Conservation (phyloP, 2,329 filamentous ascomycete genomes). For the Plectosphaerella cucumerina region DNA sequence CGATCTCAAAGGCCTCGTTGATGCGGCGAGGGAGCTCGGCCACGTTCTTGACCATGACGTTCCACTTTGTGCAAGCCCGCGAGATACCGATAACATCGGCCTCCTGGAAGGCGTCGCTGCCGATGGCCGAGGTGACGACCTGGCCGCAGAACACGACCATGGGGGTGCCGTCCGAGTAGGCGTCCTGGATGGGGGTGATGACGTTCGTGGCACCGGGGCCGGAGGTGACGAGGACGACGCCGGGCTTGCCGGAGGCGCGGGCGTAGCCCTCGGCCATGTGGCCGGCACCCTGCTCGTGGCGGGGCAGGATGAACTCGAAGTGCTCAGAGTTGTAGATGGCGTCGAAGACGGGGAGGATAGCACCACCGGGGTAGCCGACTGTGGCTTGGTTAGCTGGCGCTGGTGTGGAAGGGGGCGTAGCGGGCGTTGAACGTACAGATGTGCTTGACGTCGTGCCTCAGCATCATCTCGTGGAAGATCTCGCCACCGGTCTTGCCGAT, state of each 20-base stretch:
- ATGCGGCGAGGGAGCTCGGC: slow-evolving; percentile 90
- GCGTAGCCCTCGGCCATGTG: slow-evolving; percentile 99
- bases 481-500: slow-evolving; percentile 93
- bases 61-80: slow-evolving; percentile 96
- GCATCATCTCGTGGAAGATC: slow-evolving; percentile 99
- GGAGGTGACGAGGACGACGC: slow-evolving; percentile 94
- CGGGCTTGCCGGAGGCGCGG: slow-evolving; percentile 86
- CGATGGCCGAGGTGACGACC: slow-evolving; percentile 85
- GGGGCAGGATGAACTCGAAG: slow-evolving; percentile 88
- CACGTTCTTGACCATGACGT: slow-evolving; percentile 95
- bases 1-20: slow-evolving; percentile 97
- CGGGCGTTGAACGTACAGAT: slow-evolving; percentile 65
- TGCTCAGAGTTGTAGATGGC: slow-evolving; percentile 98
- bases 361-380: slow-evolving; percentile 90
- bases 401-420: neutral
- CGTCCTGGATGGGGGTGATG: slow-evolving; percentile 94
- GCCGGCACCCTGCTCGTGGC: slow-evolving; percentile 95
- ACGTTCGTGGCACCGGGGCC: slow-evolving; percentile 96
- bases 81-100: slow-evolving; percentile 93
- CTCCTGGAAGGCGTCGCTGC: slow-evolving; percentile 89
- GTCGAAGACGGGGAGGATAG: slow-evolving; percentile 96
- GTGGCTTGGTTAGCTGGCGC: slow-evolving; percentile 7
- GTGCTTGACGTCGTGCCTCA: slow-evolving; percentile 86
- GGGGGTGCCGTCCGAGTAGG: slow-evolving; percentile 89
- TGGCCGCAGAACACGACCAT: slow-evolving; percentile 96